Conservation (phyloP, 176 grass and related monocot species). For the Alopecurus myosuroides region DNA sequence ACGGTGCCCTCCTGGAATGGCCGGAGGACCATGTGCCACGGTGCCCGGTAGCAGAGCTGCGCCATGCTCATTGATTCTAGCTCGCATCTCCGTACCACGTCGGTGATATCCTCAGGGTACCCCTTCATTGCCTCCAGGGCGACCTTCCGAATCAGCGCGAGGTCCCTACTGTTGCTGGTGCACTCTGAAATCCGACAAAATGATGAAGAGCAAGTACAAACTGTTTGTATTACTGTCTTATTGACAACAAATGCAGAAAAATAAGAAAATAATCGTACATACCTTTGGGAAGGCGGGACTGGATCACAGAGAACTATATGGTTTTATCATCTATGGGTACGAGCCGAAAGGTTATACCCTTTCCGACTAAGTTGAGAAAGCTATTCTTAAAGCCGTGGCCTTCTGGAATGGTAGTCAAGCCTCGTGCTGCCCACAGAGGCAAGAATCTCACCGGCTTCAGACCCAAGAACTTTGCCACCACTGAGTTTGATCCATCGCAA, state of each 20-base stretch:
- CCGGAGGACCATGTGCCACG: constrained; percentile 19
- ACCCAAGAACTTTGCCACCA: too few relatives aligned
- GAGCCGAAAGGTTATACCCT: not conserved
- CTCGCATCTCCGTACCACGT: constrained; percentile 29
- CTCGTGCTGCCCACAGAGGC: too few relatives aligned
- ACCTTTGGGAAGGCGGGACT: not conserved
- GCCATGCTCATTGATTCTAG: constrained; percentile 3
- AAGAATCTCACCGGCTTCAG: too few relatives aligned
- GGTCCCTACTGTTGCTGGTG: not conserved
- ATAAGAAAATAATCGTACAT: too few relatives aligned
- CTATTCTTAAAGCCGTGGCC: too few relatives aligned
- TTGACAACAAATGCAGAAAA: too few relatives aligned
- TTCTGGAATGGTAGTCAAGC: too few relatives aligned
- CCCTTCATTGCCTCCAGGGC: not conserved
- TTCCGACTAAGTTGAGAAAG: not conserved
- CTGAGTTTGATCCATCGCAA: too few relatives aligned
- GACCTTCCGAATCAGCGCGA: not conserved
- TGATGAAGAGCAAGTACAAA: too few relatives aligned
- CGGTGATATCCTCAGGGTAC: constrained; percentile 15
- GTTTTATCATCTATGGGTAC: not conserved
- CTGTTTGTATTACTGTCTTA: too few relatives aligned
- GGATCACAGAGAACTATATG: not conserved
- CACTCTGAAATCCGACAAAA: not conserved
- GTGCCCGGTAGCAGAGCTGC: constrained; percentile 22
- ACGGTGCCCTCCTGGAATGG: constrained; percentile 29